Evolutionary conservation across 23 red algal species (phyloP).

Genomic region (Chondrus crispus): DNA sequence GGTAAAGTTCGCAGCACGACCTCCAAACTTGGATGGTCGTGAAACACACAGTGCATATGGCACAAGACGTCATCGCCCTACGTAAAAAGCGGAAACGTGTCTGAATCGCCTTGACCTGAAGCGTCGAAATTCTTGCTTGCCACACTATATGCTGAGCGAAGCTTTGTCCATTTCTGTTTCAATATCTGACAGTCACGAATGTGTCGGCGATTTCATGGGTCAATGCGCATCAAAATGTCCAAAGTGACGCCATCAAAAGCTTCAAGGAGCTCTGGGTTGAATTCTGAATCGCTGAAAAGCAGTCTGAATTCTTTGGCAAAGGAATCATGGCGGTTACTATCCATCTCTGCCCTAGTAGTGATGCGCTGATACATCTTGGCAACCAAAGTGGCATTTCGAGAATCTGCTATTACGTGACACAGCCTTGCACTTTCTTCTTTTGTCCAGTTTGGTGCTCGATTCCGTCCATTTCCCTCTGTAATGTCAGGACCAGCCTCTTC

Average conservation of each 20-base stretch:
- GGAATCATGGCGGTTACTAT: background rate
- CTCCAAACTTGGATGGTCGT: conserved; percentile 1
- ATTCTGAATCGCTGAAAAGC: background rate
- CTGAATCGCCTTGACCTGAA: background rate
- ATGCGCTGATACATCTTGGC: background rate
- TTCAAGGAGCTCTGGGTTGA: background rate
- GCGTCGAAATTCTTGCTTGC: background rate
- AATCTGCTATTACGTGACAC: conserved; percentile 19
- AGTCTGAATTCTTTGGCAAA: background rate
- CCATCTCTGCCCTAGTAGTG: background rate
- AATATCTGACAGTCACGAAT: background rate
- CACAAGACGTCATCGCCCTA: background rate
- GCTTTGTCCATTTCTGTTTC: conserved; percentile 16
- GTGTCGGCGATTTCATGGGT: background rate
- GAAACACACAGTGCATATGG: conserved; percentile 35
- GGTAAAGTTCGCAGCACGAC: background rate
- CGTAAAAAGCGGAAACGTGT: background rate
- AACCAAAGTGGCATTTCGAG: background rate
- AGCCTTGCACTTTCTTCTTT: background rate
- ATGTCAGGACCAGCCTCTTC: background rate
- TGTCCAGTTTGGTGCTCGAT: background rate
- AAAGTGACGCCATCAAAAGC: background rate
- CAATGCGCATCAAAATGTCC: background rate
- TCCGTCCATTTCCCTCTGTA: background rate
- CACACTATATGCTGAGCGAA: background rate